A percentile compares a stretch with the other conserved stretches of the same genome.
These are phyloP conservation scores for Stagonosporopsis tanaceti DNA, from an alignment of 2,329 filamentous ascomycete genomes.

Conservation along the genomic window DNA sequence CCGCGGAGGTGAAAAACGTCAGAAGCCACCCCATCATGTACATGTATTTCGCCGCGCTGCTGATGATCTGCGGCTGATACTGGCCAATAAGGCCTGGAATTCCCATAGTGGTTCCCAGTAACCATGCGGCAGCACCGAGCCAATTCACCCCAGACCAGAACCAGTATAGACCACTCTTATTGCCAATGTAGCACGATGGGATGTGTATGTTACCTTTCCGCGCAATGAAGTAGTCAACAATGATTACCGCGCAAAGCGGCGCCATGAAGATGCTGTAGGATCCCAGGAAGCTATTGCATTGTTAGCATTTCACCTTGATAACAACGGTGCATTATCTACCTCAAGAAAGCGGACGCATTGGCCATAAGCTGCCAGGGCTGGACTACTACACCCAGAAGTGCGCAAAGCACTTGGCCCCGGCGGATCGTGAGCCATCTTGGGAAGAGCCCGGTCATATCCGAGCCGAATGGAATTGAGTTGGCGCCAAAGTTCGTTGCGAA, in stretches of 20 bases:
- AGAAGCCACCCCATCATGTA: conserved; percentile 49
- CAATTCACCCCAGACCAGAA: conserved; percentile 46
- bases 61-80: conserved; percentile 43
- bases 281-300: conserved; percentile 49
- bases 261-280: conserved; percentile 54
- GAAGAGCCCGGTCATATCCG: conserved; percentile 53
- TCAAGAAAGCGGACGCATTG: conserved; percentile 52
- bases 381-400: conserved; percentile 42
- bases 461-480: conserved; percentile 54
- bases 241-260: conserved; percentile 51
- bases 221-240: conserved; percentile 51
- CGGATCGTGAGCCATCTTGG: conserved; percentile 55
- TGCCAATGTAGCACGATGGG: conserved; percentile 47
- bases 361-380: conserved; percentile 53
- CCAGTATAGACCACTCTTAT: conserved; percentile 37
- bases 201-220: conserved; percentile 54
- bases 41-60: conserved; percentile 43
- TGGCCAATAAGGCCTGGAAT: conserved; percentile 46
- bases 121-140: conserved; percentile 43
- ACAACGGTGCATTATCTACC: conserved; percentile 2
- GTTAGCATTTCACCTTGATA: conserved; percentile 2
- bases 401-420: conserved; percentile 53
- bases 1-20: conserved; percentile 40
- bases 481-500: conserved; percentile 55
- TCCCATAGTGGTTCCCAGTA: conserved; percentile 42